Conservation (phyloP, 345 rosid species). For the Balakata baccata region DNA sequence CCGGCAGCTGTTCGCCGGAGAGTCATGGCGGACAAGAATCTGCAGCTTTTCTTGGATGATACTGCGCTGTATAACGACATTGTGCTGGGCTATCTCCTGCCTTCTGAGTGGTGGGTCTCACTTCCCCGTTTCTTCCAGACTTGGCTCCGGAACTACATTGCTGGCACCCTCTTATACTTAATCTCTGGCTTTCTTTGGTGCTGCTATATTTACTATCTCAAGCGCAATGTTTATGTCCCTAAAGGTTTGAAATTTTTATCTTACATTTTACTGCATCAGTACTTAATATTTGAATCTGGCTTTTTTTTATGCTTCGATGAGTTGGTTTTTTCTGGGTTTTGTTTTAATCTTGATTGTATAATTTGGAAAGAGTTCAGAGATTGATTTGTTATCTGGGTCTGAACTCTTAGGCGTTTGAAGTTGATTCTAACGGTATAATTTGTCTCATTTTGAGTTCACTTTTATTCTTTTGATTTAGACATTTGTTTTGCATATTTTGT, state of each 20-base stretch:
- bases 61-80: conserved; percentile 64
- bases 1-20: background rate
- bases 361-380: background rate
- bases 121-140: conserved; percentile 74
- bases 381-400: background rate
- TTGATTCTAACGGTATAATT: background rate
- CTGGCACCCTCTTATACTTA: conserved; percentile 66
- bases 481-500: background rate
- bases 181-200: conserved; percentile 87
- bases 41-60: conserved; percentile 33
- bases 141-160: conserved; percentile 88
- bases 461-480: background rate
- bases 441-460: background rate
- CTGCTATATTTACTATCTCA: conserved; percentile 76
- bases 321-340: background rate
- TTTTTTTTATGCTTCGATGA: background rate
- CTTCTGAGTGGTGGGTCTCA: conserved; percentile 52
- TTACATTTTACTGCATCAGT: background rate
- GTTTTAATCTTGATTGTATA: background rate
- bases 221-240: conserved; percentile 71
- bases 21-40: conserved; percentile 11
- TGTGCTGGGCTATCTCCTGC: conserved; percentile 57
- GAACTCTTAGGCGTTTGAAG: background rate
- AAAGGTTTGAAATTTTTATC: conserved; percentile 42
- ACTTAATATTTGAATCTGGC: background rate